These are phyloP conservation scores for Annona squamosa DNA, from an alignment of 164 flowering plant genomes.

Conservation along the genomic window DNA sequence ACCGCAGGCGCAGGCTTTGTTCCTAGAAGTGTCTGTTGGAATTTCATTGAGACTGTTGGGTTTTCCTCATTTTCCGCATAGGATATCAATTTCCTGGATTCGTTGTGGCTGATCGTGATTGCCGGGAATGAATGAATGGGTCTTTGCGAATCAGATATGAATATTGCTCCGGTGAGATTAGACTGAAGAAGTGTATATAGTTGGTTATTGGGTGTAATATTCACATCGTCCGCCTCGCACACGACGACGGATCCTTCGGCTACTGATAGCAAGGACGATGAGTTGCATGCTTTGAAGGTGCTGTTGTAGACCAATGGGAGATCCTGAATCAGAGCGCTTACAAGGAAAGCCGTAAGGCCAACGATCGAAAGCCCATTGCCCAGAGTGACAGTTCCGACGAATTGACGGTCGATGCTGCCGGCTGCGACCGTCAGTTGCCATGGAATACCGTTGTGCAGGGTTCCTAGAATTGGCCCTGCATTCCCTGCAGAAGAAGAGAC, in stretches of 20 bases:
- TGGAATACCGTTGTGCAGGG: background rate
- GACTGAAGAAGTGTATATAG: conserved; percentile 12
- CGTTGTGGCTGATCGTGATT: background rate
- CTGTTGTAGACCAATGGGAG: conserved; percentile 8
- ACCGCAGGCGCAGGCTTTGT: conserved; percentile 44
- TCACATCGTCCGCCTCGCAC: conserved; percentile 24
- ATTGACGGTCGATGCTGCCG: conserved; percentile 3
- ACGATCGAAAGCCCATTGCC: conserved; percentile 1
- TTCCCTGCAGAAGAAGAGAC: conserved; percentile 12
- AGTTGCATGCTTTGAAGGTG: conserved; percentile 7
- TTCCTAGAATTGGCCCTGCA: background rate
- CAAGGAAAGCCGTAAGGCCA: conserved; percentile 18
- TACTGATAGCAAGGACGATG: background rate
- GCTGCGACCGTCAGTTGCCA: conserved; percentile 10
- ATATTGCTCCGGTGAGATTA: conserved; percentile 37
- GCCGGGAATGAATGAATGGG: background rate
- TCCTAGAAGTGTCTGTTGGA: conserved; percentile 31
- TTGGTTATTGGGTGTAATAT: conserved; percentile 21
- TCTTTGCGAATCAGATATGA: conserved; percentile 27
- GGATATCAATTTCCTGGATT: background rate
- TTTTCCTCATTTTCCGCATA: background rate
- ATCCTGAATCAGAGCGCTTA: background rate
- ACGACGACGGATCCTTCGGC: conserved; percentile 11
- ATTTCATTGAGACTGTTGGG: conserved; percentile 19
- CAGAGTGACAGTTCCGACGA: background rate